A percentile compares a stretch with the other conserved stretches of the same genome.
Evolutionary conservation across 495 filamentous ascomycete species (phyloP).

Genomic region (Aspergillus homomorphus): DNA sequence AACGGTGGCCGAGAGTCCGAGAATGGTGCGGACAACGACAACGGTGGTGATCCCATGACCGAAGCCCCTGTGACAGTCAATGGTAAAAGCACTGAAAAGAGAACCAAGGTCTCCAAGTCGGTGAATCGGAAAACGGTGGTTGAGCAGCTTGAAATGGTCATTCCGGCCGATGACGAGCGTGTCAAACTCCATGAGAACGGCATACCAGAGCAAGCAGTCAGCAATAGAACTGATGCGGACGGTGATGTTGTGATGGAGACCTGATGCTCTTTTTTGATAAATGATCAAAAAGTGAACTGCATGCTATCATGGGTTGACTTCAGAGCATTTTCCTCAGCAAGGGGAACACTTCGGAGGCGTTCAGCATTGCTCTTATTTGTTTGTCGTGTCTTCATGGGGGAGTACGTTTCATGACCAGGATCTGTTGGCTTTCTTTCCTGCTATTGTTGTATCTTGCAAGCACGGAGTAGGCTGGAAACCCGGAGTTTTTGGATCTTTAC

Average conservation of each 20-base stretch:
- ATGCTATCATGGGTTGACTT: not conserved
- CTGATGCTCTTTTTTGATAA: conserved; percentile 15
- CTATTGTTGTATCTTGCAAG: conserved; percentile 26
- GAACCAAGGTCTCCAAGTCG: conserved; percentile 24
- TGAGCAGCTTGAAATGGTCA: conserved; percentile 38
- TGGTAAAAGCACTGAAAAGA: conserved; percentile 16
- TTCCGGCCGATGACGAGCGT: conserved; percentile 27
- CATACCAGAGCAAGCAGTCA: conserved; percentile 9
- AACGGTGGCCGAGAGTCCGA: conserved; percentile 15
- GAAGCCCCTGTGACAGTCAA: conserved; percentile 20
- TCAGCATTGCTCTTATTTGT: conserved; percentile 9
- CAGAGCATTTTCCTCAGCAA: not conserved
- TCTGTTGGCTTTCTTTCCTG: conserved; percentile 13
- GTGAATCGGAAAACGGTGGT: conserved; percentile 38
- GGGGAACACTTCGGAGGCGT: conserved; percentile 9
- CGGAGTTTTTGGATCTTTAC: conserved; percentile 21
- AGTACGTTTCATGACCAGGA: not conserved
- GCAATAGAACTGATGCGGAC: conserved; percentile 34
- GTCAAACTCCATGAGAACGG: conserved; percentile 12
- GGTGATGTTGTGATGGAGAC: conserved; percentile 40
- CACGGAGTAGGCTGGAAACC: conserved; percentile 35
- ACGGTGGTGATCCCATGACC: conserved; percentile 15
- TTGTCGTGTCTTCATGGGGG: not conserved
- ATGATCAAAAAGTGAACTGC: conserved; percentile 2
- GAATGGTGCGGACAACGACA: conserved; percentile 12